phyloP scores from a whole-genome alignment of 2,329 filamentous ascomycete genomes.

The Raffaelea ambrosiae region DNA sequence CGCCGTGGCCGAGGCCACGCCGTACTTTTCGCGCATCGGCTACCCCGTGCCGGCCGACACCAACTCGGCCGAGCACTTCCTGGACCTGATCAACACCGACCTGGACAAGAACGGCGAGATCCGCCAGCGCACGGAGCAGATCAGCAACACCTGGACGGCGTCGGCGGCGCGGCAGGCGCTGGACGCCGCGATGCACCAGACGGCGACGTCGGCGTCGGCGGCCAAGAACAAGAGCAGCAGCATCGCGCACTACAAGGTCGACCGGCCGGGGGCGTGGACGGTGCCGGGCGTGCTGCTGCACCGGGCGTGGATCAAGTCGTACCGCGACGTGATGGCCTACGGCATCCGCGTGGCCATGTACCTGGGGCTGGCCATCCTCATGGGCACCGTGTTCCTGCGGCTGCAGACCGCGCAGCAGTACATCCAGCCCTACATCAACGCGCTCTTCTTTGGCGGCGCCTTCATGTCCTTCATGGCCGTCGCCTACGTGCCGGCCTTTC shows the following conservation, averaged over 20 bases:
- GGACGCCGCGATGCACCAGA: constrained; percentile 16
- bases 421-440: constrained; percentile 76
- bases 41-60: constrained; percentile 58
- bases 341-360: constrained; percentile 71
- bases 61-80: constrained; percentile 73
- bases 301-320: constrained; percentile 73
- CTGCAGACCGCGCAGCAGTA: constrained; percentile 59
- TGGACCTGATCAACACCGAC: constrained; percentile 72
- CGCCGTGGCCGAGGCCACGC: constrained; percentile 43
- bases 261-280: constrained; percentile 33
- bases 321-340: constrained; percentile 77
- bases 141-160: constrained; percentile 47
- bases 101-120: constrained; percentile 47
- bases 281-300: constrained; percentile 62
- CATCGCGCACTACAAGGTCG: constrained; percentile 15
- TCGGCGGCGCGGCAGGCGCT: constrained; percentile 26
- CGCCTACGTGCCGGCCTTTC: constrained; percentile 74
- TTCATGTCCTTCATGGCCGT: constrained; percentile 79
- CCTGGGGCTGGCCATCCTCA: constrained; percentile 64
- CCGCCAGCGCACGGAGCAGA: constrained; percentile 37
- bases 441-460: constrained; percentile 63
- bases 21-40: constrained; percentile 56
- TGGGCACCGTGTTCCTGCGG: constrained; percentile 81
- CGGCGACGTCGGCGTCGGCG: constrained; percentile 17
- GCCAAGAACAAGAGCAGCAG: constrained; percentile 9